phyloP scores from a whole-genome alignment of 176 grass and related monocot species.

The Dactylis glomerata region DNA sequence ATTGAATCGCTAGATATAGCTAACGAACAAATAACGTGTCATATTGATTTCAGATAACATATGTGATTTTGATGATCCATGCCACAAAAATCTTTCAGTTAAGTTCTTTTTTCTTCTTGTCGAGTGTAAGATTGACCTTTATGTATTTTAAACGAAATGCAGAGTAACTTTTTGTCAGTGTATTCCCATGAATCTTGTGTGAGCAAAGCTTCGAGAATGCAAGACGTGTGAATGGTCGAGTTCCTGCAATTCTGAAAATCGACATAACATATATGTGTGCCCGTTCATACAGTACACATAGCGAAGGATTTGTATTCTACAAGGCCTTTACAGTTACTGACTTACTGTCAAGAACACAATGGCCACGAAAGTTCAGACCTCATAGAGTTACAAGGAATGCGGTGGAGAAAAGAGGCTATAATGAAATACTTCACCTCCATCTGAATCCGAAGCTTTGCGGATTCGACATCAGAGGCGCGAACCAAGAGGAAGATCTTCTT shows the following conservation, averaged over 20 bases:
- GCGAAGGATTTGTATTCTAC: not conserved
- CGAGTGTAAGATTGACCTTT: not conserved
- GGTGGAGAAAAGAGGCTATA: not conserved
- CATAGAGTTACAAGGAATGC: not conserved
- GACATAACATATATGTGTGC: not conserved
- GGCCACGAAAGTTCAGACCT: not conserved
- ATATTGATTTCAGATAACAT: not conserved
- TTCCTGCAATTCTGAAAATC: not conserved
- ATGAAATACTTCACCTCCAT: constrained; percentile 8
- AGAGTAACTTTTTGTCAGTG: not conserved
- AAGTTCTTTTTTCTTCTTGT: not conserved
- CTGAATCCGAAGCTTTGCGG: not conserved
- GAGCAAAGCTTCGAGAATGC: not conserved
- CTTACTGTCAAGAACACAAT: not conserved
- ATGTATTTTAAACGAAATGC: not conserved
- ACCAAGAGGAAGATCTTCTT: not conserved
- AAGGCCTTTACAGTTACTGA: not conserved
- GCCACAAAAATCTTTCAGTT: not conserved
- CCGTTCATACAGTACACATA: not conserved
- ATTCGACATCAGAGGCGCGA: not conserved
- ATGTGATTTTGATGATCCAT: not conserved
- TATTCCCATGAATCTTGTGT: not conserved
- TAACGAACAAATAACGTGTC: not conserved
- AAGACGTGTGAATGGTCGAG: not conserved
- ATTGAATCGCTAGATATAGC: not conserved